Evolutionary conservation across 2,329 filamentous ascomycete species (phyloP).

Genomic region (Sporothrix brunneoviolacea): DNA sequence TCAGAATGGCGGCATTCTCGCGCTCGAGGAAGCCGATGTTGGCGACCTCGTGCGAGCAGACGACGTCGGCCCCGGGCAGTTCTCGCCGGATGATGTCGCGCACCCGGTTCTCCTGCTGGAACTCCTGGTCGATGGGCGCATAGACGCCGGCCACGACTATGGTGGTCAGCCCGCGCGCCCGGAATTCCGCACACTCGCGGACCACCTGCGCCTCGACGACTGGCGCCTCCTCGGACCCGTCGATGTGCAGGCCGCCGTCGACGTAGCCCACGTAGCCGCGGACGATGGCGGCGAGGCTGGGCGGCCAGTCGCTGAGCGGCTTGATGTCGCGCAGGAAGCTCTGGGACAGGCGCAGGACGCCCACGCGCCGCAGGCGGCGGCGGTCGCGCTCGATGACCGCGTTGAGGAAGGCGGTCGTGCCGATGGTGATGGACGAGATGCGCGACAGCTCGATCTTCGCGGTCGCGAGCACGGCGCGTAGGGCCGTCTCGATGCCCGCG

Average conservation of each 20-base stretch:
- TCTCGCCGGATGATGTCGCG: conserved; percentile 41
- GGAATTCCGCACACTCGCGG: conserved; percentile 19
- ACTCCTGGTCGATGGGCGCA: conserved; percentile 49
- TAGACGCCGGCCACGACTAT: conserved; percentile 53
- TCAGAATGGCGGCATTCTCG: conserved; percentile 48
- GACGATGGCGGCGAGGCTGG: conserved; percentile 31
- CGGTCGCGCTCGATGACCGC: too few relatives aligned
- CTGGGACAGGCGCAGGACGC: conserved; percentile 27
- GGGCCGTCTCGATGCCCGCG: conserved; percentile 16
- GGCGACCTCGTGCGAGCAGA: conserved; percentile 26
- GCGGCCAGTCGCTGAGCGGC: too few relatives aligned
- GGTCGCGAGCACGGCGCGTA: conserved; percentile 13
- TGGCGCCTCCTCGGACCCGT: conserved; percentile 39
- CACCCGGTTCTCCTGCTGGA: conserved; percentile 45
- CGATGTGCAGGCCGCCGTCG: conserved; percentile 47
- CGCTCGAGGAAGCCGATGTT: conserved; percentile 38
- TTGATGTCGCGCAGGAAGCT: too few relatives aligned
- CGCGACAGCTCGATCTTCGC: not conserved
- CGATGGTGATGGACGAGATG: conserved; percentile 18
- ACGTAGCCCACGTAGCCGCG: conserved; percentile 40
- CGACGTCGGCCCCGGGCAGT: conserved; percentile 27
- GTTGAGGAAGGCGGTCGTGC: too few relatives aligned
- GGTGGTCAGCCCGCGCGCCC: conserved; percentile 26
- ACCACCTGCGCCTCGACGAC: conserved; percentile 33
- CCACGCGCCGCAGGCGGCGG: conserved; percentile 23